phyloP scores from a whole-genome alignment of 2,329 filamentous ascomycete genomes.

The Colletotrichum limetticola region DNA sequence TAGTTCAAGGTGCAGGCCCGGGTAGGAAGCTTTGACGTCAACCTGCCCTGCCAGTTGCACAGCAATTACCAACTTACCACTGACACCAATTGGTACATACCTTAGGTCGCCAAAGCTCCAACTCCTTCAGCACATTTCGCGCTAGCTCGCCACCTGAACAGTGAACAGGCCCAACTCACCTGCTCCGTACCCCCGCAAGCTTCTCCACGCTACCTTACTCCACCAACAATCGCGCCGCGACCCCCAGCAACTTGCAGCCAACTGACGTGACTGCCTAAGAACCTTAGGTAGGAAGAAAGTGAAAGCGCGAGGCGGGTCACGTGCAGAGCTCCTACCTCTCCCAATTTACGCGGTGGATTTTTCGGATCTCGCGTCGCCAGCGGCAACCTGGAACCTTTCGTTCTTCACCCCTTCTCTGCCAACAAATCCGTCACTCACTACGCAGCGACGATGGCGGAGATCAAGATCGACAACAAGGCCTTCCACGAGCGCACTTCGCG shows the following conservation, averaged over 20 bases:
- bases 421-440: constrained; percentile 35
- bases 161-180: neutral
- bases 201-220: neutral
- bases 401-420: constrained; percentile 24
- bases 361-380: constrained; percentile 53
- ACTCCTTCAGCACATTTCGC: constrained; percentile 10
- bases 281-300: neutral
- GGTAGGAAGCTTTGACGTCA: neutral
- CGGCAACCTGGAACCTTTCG: constrained; percentile 28
- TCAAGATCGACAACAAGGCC: constrained; percentile 92
- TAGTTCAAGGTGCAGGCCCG: no score
- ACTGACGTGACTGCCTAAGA: neutral
- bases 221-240: neutral
- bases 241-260: neutral
- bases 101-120: neutral
- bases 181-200: neutral
- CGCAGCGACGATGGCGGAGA: constrained; percentile 74
- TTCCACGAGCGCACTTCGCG: constrained; percentile 94
- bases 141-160: constrained; percentile 15
- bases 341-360: constrained; percentile 55
- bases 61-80: no score
- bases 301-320: constrained; percentile 42
- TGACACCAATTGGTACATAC: no score
- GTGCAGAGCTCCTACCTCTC: constrained; percentile 42
- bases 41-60: no score